Evolutionary conservation across 2,329 filamentous ascomycete genomes (phyloP).

Genomic region (Claviceps sp.): DNA sequence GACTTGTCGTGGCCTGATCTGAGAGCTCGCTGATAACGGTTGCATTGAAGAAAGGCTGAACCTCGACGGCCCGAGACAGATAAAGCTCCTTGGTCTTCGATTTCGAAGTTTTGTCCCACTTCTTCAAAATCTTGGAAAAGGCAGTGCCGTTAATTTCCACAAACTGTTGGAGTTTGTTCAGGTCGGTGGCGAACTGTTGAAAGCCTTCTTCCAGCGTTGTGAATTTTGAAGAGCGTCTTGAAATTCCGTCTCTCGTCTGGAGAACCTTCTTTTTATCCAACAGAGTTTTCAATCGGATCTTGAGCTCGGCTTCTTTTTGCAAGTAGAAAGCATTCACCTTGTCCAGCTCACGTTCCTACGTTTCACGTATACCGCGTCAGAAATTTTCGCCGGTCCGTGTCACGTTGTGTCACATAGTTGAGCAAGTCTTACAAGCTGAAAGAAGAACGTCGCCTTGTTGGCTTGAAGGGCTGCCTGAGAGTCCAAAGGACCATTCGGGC

Average conservation of each 20-base stretch:
- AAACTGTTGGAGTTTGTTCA: slow-evolving; percentile 97
- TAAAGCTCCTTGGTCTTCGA: slow-evolving; percentile 97
- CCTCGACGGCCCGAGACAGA: slow-evolving; percentile 87
- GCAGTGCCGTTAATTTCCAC: slow-evolving; percentile 96
- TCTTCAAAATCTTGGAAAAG: slow-evolving; percentile 97
- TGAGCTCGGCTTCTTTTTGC: slow-evolving; percentile 97
- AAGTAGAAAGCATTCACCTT: slow-evolving; percentile 98
- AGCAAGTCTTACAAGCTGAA: slow-evolving; percentile 60
- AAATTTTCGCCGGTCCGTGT: not conserved
- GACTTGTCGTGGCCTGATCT: slow-evolving; percentile 90
- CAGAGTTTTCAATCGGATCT: slow-evolving; percentile 80
- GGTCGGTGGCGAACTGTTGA: slow-evolving; percentile 88
- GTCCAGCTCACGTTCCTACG: slow-evolving; percentile 87
- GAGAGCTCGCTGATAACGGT: slow-evolving; percentile 94
- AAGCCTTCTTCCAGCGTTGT: slow-evolving; percentile 93
- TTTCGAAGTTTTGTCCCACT: slow-evolving; percentile 99
- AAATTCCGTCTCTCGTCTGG: slow-evolving; percentile 66
- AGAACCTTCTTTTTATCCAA: slow-evolving; percentile 91
- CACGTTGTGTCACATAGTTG: not conserved
- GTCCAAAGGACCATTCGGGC: slow-evolving; percentile 41
- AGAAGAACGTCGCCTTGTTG: slow-evolving; percentile 98
- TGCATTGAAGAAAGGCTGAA: slow-evolving; percentile 96
- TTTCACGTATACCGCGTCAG: not conserved
- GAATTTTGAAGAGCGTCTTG: slow-evolving; percentile 83
- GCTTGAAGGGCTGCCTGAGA: slow-evolving; percentile 85